Evolutionary conservation across 2,329 filamentous ascomycete genomes (phyloP).

Genomic region (Acarospora socialis): DNA sequence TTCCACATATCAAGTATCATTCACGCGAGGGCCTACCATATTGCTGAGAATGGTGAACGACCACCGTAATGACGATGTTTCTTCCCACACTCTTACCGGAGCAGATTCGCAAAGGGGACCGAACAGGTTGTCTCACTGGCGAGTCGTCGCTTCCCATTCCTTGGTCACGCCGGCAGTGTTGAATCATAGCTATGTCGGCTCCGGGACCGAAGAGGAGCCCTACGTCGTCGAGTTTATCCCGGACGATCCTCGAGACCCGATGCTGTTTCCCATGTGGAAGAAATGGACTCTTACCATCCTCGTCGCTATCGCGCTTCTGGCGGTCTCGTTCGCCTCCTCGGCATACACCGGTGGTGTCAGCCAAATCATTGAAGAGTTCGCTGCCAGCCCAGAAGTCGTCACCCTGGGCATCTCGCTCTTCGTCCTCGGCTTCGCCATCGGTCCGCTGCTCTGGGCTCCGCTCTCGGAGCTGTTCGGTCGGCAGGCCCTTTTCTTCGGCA

Average conservation of each 20-base stretch:
- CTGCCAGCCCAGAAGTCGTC: constrained; percentile 37
- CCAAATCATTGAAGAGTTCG: constrained; percentile 43
- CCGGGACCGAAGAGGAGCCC: constrained; percentile 52
- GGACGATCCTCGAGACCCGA: constrained; percentile 52
- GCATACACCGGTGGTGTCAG: constrained; percentile 47
- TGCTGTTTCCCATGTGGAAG: constrained; percentile 39
- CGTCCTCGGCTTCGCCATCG: constrained; percentile 42
- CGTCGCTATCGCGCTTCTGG: constrained; percentile 52
- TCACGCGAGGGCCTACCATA: too few relatives aligned
- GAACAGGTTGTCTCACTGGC: too few relatives aligned
- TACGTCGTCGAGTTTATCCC: constrained; percentile 55
- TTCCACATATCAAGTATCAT: too few relatives aligned
- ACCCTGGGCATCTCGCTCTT: constrained; percentile 51
- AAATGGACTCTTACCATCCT: constrained; percentile 54
- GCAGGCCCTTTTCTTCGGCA: constrained; percentile 22
- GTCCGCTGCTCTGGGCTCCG: constrained; percentile 52
- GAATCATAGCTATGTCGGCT: constrained; percentile 41
- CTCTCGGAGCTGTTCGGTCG: constrained; percentile 48
- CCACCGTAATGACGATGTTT: too few relatives aligned
- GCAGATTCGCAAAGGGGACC: too few relatives aligned
- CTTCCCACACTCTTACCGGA: too few relatives aligned
- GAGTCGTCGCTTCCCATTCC: constrained; percentile 42
- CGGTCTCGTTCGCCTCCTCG: constrained; percentile 54
- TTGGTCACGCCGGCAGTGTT: constrained; percentile 44
- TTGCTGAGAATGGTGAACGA: too few relatives aligned